These are phyloP conservation scores for Collybia sordida DNA, from an alignment of 768 basidiomycete genomes.

Conservation along the genomic window DNA sequence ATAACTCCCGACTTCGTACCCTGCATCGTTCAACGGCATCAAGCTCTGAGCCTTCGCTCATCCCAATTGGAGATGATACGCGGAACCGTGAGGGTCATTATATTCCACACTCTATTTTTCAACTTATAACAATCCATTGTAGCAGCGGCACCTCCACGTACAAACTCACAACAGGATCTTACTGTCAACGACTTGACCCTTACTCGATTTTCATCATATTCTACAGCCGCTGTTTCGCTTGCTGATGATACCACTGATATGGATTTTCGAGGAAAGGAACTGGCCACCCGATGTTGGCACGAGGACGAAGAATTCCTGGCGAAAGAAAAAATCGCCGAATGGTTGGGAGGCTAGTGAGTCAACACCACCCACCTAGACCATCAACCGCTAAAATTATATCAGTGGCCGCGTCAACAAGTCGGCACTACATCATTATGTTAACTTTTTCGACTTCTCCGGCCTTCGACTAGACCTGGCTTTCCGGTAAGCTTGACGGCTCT, in stretches of 20 bases:
- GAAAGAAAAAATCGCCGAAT: constrained; percentile 94
- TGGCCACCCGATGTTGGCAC: constrained; percentile 79
- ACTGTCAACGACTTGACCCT: constrained; percentile 49
- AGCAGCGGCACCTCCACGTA: constrained; percentile 23
- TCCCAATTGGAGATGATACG: constrained; percentile 52
- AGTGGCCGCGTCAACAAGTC: constrained; percentile 78
- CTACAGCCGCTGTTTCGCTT: constrained; percentile 39
- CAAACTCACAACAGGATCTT: constrained; percentile 55
- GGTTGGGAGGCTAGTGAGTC: constrained; percentile 90
- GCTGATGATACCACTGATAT: constrained; percentile 57
- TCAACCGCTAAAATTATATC: constrained; percentile 10
- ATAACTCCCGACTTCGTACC: constrained; percentile 49
- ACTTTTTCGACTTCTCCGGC: constrained; percentile 84
- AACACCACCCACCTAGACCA: neutral
- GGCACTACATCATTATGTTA: constrained; percentile 78
- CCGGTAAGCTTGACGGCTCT: constrained; percentile 46
- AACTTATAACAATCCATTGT: neutral
- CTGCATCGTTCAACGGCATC: constrained; percentile 74
- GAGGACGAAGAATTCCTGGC: constrained; percentile 84
- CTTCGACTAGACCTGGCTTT: constrained; percentile 88
- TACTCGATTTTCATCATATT: constrained; percentile 46
- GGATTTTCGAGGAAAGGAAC: constrained; percentile 63
- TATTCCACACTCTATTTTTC: constrained; percentile 10
- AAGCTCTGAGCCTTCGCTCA: constrained; percentile 79
- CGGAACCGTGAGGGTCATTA: constrained; percentile 41